These are phyloP conservation scores for Ceratocystiopsis sp. DNA, from an alignment of 2,329 filamentous ascomycete species.

Conservation along the genomic window DNA sequence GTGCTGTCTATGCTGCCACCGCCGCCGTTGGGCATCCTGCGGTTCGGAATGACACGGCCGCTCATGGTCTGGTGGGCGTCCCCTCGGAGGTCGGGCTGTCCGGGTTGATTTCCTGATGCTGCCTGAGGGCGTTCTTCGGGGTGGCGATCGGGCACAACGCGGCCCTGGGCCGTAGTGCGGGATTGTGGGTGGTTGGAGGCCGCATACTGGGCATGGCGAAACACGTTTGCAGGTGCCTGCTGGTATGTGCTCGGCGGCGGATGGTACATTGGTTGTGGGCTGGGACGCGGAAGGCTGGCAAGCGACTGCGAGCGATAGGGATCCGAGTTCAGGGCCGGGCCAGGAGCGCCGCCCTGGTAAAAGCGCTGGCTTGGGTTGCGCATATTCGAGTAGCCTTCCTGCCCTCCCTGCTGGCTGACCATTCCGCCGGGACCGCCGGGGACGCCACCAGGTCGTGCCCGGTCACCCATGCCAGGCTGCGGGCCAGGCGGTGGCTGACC, in stretches of 20 bases:
- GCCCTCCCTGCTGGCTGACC: conserved; percentile 2
- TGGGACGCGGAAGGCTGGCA: conserved; percentile 47
- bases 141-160: conserved; percentile 77
- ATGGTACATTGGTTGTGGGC: conserved; percentile 48
- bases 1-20: conserved; percentile 12
- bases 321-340: conserved; percentile 65
- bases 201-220: conserved; percentile 60
- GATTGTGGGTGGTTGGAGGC: conserved; percentile 28
- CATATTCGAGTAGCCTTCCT: conserved; percentile 23
- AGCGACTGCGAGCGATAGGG: conserved; percentile 86
- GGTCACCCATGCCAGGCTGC: background rate
- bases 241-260: conserved; percentile 44
- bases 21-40: conserved; percentile 27
- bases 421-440: no score
- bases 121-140: conserved; percentile 84
- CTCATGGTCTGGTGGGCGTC: conserved; percentile 85
- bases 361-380: conserved; percentile 37
- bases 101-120: conserved; percentile 58
- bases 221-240: conserved; percentile 52
- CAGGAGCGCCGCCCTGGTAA: conserved; percentile 43
- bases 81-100: conserved; percentile 45
- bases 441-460: no score
- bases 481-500: conserved; percentile 24
- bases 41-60: conserved; percentile 74
- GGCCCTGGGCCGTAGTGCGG: conserved; percentile 76